phyloP scores from a whole-genome alignment of 306 rosid species.

The Bauhinia variegata region DNA sequence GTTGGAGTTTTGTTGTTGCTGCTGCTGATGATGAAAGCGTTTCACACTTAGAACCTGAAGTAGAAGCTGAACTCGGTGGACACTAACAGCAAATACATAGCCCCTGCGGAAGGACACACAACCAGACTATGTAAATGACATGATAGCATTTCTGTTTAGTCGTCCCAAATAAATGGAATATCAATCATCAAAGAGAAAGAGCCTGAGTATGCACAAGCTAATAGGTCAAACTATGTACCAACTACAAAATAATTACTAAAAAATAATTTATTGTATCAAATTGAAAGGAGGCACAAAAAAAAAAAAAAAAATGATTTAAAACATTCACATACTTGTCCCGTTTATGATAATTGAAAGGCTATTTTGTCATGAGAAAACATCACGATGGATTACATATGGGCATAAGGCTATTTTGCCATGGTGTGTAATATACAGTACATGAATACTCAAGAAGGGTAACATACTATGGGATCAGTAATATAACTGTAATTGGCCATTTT shows the following conservation, averaged over 20 bases:
- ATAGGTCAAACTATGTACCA: not conserved
- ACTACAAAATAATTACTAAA: not conserved
- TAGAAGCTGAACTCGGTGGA: constrained; percentile 97
- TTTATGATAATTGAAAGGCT: not conserved
- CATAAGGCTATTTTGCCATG: not conserved
- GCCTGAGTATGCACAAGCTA: constrained; percentile 3
- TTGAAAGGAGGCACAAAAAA: not conserved
- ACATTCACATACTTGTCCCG: constrained; percentile 3
- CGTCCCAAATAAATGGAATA: not conserved
- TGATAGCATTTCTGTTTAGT: constrained; percentile 25
- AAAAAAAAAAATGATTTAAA: not conserved
- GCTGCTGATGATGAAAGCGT: constrained; percentile 96
- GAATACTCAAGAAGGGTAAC: not conserved
- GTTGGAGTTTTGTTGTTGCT: constrained; percentile 73
- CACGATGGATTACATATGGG: not conserved
- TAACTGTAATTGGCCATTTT: not conserved
- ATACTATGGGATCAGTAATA: not conserved
- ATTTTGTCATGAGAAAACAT: not conserved
- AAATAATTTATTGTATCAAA: constrained; percentile 7
- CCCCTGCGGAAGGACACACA: constrained; percentile 69
- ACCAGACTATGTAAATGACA: constrained; percentile 29
- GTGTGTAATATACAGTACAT: not conserved
- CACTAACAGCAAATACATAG: constrained; percentile 98
- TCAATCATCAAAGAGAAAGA: not conserved
- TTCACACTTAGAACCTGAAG: constrained; percentile 98